Conservation (phyloP, 768 basidiomycete species). For the Chalciporus piperatus region DNA sequence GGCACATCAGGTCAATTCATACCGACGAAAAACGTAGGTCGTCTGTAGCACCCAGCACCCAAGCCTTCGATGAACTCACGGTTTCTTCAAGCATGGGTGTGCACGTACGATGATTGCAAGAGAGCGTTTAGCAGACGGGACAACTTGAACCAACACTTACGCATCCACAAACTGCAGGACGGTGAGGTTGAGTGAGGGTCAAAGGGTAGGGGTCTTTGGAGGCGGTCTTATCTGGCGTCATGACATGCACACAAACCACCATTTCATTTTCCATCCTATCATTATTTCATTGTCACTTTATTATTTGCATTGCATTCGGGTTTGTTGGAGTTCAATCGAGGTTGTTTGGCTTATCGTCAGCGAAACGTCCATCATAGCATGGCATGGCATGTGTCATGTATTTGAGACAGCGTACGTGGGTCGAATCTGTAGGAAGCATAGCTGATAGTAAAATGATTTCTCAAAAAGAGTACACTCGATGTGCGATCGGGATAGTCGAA, state of each 20-base stretch:
- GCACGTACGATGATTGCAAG: conserved; percentile 62
- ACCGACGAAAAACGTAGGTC: conserved; percentile 80
- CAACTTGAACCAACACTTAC: conserved; percentile 73
- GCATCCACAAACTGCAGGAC: conserved; percentile 45
- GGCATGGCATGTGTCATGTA: conserved; percentile 18
- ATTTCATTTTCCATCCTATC: conserved; percentile 7
- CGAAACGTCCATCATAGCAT: conserved; percentile 4
- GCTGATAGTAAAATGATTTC: conserved; percentile 3
- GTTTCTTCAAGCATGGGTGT: conserved; percentile 24
- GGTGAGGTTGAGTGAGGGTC: conserved; percentile 13
- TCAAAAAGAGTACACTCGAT: conserved; percentile 16
- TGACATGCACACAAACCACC: background rate
- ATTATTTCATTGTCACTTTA: conserved; percentile 15
- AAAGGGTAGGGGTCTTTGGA: background rate
- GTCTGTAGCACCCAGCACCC: background rate
- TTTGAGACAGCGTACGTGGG: conserved; percentile 9
- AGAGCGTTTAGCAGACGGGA: conserved; percentile 74
- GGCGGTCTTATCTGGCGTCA: background rate
- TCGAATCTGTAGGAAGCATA: conserved; percentile 6
- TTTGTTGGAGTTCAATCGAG: background rate
- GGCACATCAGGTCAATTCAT: conserved; percentile 78
- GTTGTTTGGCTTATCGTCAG: background rate
- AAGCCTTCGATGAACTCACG: background rate
- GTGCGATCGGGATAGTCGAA: background rate
- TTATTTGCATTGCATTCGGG: background rate